A percentile compares a stretch with the other conserved stretches of the same genome.
phyloP scores from a whole-genome alignment of 1,284 basidiomycete genomes.

The Pseudozyma thailandica region DNA sequence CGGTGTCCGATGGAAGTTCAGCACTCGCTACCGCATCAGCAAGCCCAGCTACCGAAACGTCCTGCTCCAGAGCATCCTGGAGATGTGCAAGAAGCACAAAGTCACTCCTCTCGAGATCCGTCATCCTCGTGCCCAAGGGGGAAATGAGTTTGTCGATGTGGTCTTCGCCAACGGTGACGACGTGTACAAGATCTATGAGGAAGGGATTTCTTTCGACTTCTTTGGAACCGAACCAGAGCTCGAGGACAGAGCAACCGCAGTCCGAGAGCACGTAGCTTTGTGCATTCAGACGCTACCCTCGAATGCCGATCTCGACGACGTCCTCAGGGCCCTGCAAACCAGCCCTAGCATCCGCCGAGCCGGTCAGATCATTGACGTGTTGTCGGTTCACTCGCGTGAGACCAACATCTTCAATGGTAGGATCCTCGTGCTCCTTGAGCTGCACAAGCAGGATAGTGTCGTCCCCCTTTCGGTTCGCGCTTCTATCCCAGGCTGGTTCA shows the following conservation, averaged over 20 bases:
- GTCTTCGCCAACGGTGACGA: constrained; percentile 24
- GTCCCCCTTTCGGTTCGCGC: constrained; percentile 15
- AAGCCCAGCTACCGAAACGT: constrained; percentile 27
- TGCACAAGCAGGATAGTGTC: constrained; percentile 5
- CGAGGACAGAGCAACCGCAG: constrained; percentile 13
- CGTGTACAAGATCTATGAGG: constrained; percentile 25
- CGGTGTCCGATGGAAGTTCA: constrained; percentile 34
- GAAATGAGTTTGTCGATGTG: constrained; percentile 23
- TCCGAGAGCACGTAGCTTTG: constrained; percentile 16
- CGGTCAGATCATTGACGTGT: constrained; percentile 26
- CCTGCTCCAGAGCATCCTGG: constrained; percentile 30
- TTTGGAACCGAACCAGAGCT: constrained; percentile 30
- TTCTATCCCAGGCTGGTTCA: constrained; percentile 31
- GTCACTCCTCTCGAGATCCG: constrained; percentile 33
- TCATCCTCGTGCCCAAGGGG: background rate
- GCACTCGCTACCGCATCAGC: constrained; percentile 19
- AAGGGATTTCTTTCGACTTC: constrained; percentile 28
- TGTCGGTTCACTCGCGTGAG: constrained; percentile 13
- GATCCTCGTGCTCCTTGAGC: constrained; percentile 32
- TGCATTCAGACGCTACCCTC: constrained; percentile 38
- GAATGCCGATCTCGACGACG: background rate
- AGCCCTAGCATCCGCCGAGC: constrained; percentile 10
- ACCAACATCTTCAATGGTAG: constrained; percentile 20
- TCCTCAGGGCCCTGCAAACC: background rate
- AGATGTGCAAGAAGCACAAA: constrained; percentile 25